phyloP scores from a whole-genome alignment of 2,329 filamentous ascomycete species.

The Chaetomiaceae sp. region DNA sequence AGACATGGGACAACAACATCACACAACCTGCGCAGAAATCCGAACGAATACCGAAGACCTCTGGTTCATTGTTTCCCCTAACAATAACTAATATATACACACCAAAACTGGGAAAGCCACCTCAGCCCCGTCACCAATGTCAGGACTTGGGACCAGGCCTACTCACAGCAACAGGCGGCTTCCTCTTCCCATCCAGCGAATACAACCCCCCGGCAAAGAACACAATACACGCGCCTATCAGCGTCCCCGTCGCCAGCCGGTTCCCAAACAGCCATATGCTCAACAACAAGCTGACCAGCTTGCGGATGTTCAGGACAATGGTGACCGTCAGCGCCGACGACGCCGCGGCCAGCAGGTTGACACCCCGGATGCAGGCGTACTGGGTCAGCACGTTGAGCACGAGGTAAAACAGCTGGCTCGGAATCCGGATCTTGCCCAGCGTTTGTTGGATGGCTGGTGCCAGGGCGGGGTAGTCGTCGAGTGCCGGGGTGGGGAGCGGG shows the following conservation, averaged over 20 bases:
- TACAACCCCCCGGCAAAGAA: slow-evolving; percentile 91
- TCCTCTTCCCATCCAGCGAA: slow-evolving; percentile 60
- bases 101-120: neutral
- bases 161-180: slow-evolving; percentile 30
- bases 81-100: slow-evolving; percentile 13
- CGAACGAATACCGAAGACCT: too few relatives aligned
- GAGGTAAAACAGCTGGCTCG: slow-evolving; percentile 68
- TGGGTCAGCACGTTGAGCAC: slow-evolving; percentile 81
- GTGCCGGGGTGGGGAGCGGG: slow-evolving; percentile 36
- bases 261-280: slow-evolving; percentile 97
- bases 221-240: slow-evolving; percentile 77
- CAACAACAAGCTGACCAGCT: slow-evolving; percentile 82
- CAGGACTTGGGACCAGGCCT: slow-evolving; percentile 25
- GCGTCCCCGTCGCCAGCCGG: slow-evolving; percentile 66
- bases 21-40: too few relatives aligned
- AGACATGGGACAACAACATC: too few relatives aligned
- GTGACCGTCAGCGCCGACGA: slow-evolving; percentile 92
- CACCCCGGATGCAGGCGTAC: slow-evolving; percentile 90
- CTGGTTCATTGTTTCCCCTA: too few relatives aligned
- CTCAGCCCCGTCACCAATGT: neutral
- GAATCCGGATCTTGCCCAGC: slow-evolving; percentile 44
- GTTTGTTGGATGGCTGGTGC: slow-evolving; percentile 37
- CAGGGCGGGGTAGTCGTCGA: slow-evolving; percentile 33
- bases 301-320: slow-evolving; percentile 92
- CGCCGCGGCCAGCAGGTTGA: slow-evolving; percentile 86